Conservation (phyloP, 2,329 filamentous ascomycete species). For the Trichoderma oligosporum region DNA sequence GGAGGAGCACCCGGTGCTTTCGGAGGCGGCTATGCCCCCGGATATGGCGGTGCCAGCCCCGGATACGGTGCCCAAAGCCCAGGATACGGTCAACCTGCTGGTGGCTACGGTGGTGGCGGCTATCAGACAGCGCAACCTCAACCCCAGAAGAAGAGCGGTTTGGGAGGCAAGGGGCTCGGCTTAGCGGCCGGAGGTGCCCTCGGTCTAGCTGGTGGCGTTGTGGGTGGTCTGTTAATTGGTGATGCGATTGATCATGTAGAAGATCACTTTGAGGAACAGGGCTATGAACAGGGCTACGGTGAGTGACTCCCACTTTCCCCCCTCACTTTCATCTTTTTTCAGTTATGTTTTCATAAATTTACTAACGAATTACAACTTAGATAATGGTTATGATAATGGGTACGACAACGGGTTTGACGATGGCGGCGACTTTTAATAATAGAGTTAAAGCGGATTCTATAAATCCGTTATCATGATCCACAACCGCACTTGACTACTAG, state of each 20-base stretch:
- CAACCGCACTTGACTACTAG: too few species aligned
- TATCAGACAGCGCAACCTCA: conserved; percentile 22
- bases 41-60: conserved; percentile 28
- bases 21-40: neutral
- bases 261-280: conserved; percentile 56
- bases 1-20: conserved; percentile 7
- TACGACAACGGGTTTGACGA: conserved; percentile 25
- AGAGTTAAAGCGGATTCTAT: too few species aligned
- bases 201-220: conserved; percentile 73
- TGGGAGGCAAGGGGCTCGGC: conserved; percentile 47
- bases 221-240: conserved; percentile 71
- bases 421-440: conserved; percentile 19
- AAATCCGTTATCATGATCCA: too few species aligned
- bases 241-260: conserved; percentile 62
- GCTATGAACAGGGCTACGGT: conserved; percentile 47
- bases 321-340: too few species aligned
- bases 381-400: conserved; percentile 31
- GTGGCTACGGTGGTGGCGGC: conserved; percentile 30
- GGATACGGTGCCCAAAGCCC: conserved; percentile 22
- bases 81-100: conserved; percentile 26
- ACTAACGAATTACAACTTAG: neutral
- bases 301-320: conserved; percentile 27
- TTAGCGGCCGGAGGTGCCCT: conserved; percentile 69
- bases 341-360: neutral
- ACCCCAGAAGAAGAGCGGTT: conserved; percentile 41